phyloP scores from a whole-genome alignment of 2,329 filamentous ascomycete genomes.

The Ceratocystis harringtonii region DNA sequence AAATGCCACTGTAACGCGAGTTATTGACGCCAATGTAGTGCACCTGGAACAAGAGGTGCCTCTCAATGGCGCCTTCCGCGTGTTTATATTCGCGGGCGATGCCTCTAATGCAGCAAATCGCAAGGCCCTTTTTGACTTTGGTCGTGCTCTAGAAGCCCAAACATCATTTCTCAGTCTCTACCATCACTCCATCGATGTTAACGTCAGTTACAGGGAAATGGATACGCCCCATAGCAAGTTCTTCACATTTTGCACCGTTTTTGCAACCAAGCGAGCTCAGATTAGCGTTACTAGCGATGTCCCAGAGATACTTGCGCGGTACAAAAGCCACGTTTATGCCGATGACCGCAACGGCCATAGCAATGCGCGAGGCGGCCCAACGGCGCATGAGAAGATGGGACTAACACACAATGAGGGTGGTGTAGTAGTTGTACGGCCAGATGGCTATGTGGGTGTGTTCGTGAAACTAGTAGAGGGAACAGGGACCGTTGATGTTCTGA shows the following conservation, averaged over 20 bases:
- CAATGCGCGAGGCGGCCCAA: slow-evolving; percentile 34
- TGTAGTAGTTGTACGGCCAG: slow-evolving; percentile 70
- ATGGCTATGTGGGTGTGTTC: slow-evolving; percentile 73
- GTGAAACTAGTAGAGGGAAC: slow-evolving; percentile 58
- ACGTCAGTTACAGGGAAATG: slow-evolving; percentile 59
- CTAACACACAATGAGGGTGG: slow-evolving; percentile 58
- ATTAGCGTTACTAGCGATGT: slow-evolving; percentile 60
- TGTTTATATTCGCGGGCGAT: slow-evolving; percentile 73
- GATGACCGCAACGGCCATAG: slow-evolving; percentile 52
- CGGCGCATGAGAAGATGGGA: slow-evolving; percentile 76
- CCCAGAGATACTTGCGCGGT: slow-evolving; percentile 55
- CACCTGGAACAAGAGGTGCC: slow-evolving; percentile 83
- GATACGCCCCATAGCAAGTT: slow-evolving; percentile 76
- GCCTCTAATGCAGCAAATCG: slow-evolving; percentile 36
- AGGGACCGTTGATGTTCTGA: slow-evolving; percentile 66
- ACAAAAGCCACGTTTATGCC: slow-evolving; percentile 70
- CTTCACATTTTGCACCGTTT: slow-evolving; percentile 64
- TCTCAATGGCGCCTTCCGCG: slow-evolving; percentile 71
- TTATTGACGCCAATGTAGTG: slow-evolving; percentile 78
- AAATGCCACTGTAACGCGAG: slow-evolving; percentile 68
- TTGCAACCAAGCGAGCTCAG: slow-evolving; percentile 50
- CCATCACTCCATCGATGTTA: slow-evolving; percentile 42
- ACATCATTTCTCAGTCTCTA: slow-evolving; percentile 59
- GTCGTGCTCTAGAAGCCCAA: slow-evolving; percentile 45
- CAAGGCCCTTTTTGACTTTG: slow-evolving; percentile 55